Base-by-base conservation (phyloP, 345 rosid species). In the Sapria himalayana region DNA sequence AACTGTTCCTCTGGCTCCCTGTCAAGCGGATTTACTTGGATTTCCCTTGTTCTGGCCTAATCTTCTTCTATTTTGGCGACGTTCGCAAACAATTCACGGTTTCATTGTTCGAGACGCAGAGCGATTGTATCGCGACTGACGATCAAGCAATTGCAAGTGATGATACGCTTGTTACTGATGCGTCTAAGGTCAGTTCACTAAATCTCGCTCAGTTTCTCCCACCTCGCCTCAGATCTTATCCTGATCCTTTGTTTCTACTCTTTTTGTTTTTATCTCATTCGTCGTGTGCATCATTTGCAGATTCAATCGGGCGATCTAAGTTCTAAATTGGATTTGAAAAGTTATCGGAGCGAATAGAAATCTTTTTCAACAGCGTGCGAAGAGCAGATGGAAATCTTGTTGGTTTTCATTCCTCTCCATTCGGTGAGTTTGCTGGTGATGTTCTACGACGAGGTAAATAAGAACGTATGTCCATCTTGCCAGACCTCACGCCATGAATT, bases 51-150 rank as follows among this genome's bases (percentile, higher is more conserved):
- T 81, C 97, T 16, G 97, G 97, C 2, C 54, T 86, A 10, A 86
- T 86, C 4, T 70, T 76, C 58, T 86, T 86, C 41, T 94, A 86
- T 24, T 89, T 86, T 14, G 93, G 92, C 27, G 93, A 81, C 38
- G 78, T 82, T 45, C 63, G 15, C 16, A 81, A 86, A 65, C 93
- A 86, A 50, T 81, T 76, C 43, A 61, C 97, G 1, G 54, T 86
- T 54, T 86, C 97, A 19, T 33, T 81, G 57, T 86, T 86, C 14
- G 97, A 86, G 49, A 65, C 77, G 12, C 92, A 94, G 0, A 72
- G 70, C 32, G 94, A 76, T 29, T 86, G 97, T 43, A 39, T 59
- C 52, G 76, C 71, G 5, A 72, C 47, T 33, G 22, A 14, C 13
- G 48, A 55, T 37, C 55, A 52, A 23, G 52, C 21, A 9, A 21